Percentiles rank a stretch among this genome's conserved stretches.
phyloP scores from a whole-genome alignment of 1,139 yeast species.

The Lodderomyces jiufengensis region DNA sequence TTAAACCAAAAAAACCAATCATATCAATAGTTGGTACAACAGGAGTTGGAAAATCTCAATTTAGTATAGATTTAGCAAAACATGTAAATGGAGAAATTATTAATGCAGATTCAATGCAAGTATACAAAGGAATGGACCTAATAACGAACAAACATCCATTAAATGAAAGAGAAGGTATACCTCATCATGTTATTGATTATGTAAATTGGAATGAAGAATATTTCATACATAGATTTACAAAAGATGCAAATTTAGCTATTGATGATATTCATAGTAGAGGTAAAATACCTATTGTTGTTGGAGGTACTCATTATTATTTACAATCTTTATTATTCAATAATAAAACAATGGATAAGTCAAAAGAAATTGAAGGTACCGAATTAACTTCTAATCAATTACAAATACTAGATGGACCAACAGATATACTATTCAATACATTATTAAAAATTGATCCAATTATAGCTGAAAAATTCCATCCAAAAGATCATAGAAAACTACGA shows the following conservation, averaged over 20 bases:
- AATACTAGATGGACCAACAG: conserved; percentile 58
- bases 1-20: conserved; percentile 26
- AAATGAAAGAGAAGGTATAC: conserved; percentile 64
- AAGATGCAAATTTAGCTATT: conserved; percentile 61
- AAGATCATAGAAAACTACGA: conserved; percentile 72
- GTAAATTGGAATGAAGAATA: conserved; percentile 79
- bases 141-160: conserved; percentile 93
- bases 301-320: conserved; percentile 93
- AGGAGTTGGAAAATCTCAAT: conserved; percentile 96
- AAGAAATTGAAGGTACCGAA: conserved; percentile 4
- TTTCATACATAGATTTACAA: conserved; percentile 73
- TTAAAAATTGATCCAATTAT: conserved; percentile 62
- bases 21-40: conserved; percentile 91
- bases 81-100: conserved; percentile 82
- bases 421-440: conserved; percentile 46
- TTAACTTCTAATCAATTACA: conserved; percentile 35
- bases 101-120: conserved; percentile 97
- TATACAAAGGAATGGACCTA: conserved; percentile 66
- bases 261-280: conserved; percentile 66
- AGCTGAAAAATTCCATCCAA: conserved; percentile 85
- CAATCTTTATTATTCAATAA: conserved; percentile 73
- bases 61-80: conserved; percentile 75
- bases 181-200: conserved; percentile 87
- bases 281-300: conserved; percentile 83
- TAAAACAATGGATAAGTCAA: conserved; percentile 37